Evolutionary conservation across 306 rosid species (phyloP).

Genomic region (Geum urbanum): DNA sequence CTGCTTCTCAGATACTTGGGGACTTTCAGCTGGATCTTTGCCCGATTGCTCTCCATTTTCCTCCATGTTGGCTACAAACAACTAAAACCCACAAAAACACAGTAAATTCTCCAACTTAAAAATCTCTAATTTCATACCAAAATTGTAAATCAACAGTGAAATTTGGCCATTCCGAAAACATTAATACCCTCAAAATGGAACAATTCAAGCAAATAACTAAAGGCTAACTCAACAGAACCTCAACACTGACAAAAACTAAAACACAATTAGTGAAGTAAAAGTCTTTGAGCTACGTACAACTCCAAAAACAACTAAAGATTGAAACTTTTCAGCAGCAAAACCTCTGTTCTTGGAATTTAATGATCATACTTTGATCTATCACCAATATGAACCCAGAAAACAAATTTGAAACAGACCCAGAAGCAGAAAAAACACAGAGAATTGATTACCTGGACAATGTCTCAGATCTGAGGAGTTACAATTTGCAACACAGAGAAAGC

Average conservation of each 20-base stretch:
- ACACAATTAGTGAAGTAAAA: neutral
- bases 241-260: constrained; percentile 7
- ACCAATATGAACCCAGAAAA: constrained; percentile 9
- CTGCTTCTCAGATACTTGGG: constrained; percentile 26
- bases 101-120: neutral
- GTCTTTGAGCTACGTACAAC: constrained; percentile 19
- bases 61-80: constrained; percentile 47
- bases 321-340: constrained; percentile 21
- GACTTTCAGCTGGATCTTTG: constrained; percentile 39
- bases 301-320: constrained; percentile 11
- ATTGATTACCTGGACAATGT: constrained; percentile 21
- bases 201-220: constrained; percentile 11
- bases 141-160: neutral
- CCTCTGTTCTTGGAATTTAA: constrained; percentile 7
- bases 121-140: constrained; percentile 7
- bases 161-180: neutral
- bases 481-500: constrained; percentile 18
- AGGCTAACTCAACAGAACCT: constrained; percentile 17
- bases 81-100: constrained; percentile 19
- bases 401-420: constrained; percentile 10
- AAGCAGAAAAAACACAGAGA: constrained; percentile 7
- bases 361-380: constrained; percentile 29
- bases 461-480: constrained; percentile 45
- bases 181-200: neutral
- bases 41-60: constrained; percentile 37